A percentile compares a stretch with the other conserved stretches of the same genome.
phyloP scores from a whole-genome alignment of 176 grass and related monocot genomes.

The Oryza meridionalis region DNA sequence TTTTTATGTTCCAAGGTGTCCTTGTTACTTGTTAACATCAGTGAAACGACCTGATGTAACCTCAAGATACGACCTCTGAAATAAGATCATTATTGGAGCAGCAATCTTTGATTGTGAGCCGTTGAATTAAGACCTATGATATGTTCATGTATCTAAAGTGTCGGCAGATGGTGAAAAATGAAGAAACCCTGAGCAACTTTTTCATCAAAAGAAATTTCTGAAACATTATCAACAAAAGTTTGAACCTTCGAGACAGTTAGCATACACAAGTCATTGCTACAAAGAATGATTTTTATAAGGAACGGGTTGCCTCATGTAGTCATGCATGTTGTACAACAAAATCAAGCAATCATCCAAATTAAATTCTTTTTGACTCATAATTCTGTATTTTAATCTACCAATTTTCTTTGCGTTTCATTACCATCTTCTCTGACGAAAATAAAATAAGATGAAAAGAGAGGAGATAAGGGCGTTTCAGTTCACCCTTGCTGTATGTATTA shows the following conservation, averaged over 20 bases:
- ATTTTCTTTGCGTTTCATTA: neutral
- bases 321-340: neutral
- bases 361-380: neutral
- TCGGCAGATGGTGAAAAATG: conserved; percentile 14
- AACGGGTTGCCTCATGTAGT: neutral
- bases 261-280: neutral
- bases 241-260: neutral
- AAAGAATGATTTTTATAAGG: neutral
- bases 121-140: neutral
- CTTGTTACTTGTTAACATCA: conserved; percentile 1
- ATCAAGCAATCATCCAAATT: neutral
- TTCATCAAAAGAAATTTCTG: neutral
- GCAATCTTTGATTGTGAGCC: neutral
- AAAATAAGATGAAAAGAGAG: neutral
- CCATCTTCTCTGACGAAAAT: neutral
- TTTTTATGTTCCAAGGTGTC: neutral
- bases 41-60: conserved; percentile 14
- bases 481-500: neutral
- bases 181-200: neutral
- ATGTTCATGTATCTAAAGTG: neutral
- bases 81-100: neutral
- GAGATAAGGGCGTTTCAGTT: neutral
- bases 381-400: no score
- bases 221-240: neutral
- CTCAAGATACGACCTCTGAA: conserved; percentile 8